Conservation (phyloP, 2,329 filamentous ascomycete genomes). For the Magnaporthiopsis poae region DNA sequence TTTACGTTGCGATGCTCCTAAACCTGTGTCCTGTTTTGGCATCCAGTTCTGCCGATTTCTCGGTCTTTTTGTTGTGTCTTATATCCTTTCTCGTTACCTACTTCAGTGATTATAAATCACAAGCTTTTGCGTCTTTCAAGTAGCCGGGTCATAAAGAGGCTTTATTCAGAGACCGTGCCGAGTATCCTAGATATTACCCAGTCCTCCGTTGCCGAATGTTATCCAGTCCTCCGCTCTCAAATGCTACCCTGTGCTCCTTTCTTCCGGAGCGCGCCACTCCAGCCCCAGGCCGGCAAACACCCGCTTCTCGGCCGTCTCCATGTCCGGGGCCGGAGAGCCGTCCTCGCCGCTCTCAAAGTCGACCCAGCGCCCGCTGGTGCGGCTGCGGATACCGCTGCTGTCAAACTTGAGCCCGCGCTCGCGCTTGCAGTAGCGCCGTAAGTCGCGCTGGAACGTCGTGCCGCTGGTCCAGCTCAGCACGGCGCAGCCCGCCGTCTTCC, state of each 20-base stretch:
- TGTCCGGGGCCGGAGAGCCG: slow-evolving; percentile 43
- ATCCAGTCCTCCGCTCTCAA: no score
- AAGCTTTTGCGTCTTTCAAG: no score
- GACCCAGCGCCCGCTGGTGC: slow-evolving; percentile 56
- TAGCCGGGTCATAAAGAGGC: no score
- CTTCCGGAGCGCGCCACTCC: slow-evolving; percentile 53
- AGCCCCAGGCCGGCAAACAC: slow-evolving; percentile 72
- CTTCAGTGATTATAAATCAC: no score
- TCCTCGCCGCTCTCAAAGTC: slow-evolving; percentile 52
- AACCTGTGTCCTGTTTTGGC: not conserved
- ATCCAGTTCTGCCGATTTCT: no score
- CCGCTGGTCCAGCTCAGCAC: slow-evolving; percentile 81
- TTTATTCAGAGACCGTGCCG: no score
- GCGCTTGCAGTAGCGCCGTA: slow-evolving; percentile 69
- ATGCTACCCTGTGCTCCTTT: slow-evolving; percentile 55
- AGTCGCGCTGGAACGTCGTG: slow-evolving; percentile 80
- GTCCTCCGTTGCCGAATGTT: no score
- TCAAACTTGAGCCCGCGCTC: slow-evolving; percentile 75
- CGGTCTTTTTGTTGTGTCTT: no score
- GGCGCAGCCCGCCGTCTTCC: slow-evolving; percentile 81
- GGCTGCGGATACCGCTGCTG: slow-evolving; percentile 70
- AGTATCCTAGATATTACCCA: no score
- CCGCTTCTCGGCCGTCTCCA: slow-evolving; percentile 65
- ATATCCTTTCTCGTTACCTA: no score
- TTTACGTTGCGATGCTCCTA: no score